Evolutionary conservation across 2,329 filamentous ascomycete genomes (phyloP), one percentile per base, ranked within the genome.

Genomic region (Pseudopithomyces maydicus): DNA sequence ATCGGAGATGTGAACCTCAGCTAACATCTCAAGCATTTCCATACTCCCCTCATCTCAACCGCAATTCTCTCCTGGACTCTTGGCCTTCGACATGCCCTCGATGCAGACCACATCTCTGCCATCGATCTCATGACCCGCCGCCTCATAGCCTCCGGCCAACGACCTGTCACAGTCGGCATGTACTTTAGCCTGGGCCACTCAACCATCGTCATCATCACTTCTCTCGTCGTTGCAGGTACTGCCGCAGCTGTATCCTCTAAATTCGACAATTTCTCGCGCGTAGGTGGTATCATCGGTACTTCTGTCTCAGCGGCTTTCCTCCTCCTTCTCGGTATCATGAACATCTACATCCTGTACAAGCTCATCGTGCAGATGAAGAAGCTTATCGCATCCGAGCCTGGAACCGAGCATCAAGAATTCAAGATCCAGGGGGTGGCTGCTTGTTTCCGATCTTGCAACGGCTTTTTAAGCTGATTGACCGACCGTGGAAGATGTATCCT

Each of bases 101-200:
- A 98, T 71, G 95, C 94, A n/a, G 94, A 98, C 77, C 95, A 98
- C 72, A 91, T 91, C 62, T 87, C 86, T 39, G 94, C 93, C 61
- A 99, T 98, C 68, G 94, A 98, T 77, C 84, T 98, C 36, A 96
- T 96, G 88, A 98, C 95, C 0, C 85, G 95, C 2, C 88, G 94
- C 6, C 85, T 98, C 22, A 87, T 98, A 36, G 93, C 93, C 0
- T 85, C 90, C 0, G 92, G 92, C 17, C 91, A 95, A 71, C 86
- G 86, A 1, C 93, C 94, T 1, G 92, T 96, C 11, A 94, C 93
- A 0, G 94, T 98, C 1, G 95, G 94, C 42, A 97, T 92, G 1
- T 98, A 91, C 74, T 98, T 99, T 80, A 94, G 90, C 0, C 84
- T 98, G 0, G 94, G 95, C 0, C 94, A 98, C 77, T 96, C 90